Evolutionary conservation across 495 filamentous ascomycete species (phyloP).

Genomic region (Chaetomium cochliodes): DNA sequence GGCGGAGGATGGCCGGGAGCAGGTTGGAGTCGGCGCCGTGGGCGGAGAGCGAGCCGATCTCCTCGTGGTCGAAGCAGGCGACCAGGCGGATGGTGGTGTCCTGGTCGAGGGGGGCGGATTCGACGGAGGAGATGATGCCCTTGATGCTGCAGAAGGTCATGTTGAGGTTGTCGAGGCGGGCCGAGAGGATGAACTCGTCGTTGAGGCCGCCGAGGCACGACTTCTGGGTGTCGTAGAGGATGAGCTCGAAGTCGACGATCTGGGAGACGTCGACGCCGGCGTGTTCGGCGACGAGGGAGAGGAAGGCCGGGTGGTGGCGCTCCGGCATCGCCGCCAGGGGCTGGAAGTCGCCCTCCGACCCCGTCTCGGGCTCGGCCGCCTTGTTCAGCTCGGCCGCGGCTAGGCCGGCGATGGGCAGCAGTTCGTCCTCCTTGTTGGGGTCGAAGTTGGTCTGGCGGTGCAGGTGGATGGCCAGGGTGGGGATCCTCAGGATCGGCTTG

Average conservation of each 20-base stretch:
- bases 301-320: slow-evolving; percentile 83
- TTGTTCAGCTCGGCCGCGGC: slow-evolving; percentile 84
- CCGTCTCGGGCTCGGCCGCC: slow-evolving; percentile 38
- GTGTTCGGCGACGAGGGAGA: slow-evolving; percentile 82
- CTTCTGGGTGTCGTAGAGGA: slow-evolving; percentile 93
- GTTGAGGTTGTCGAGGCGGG: slow-evolving; percentile 88
- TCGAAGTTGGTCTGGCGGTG: slow-evolving; percentile 79
- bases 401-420: slow-evolving; percentile 90
- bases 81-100: slow-evolving; percentile 84
- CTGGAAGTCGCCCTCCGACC: slow-evolving; percentile 54
- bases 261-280: slow-evolving; percentile 65
- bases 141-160: slow-evolving; percentile 88
- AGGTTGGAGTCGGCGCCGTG: slow-evolving; percentile 94
- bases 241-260: slow-evolving; percentile 90
- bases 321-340: slow-evolving; percentile 75
- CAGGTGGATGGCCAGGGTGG: slow-evolving; percentile 90
- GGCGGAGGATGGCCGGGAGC: slow-evolving; percentile 81
- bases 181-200: slow-evolving; percentile 91
- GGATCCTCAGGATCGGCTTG: slow-evolving; percentile 85
- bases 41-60: slow-evolving; percentile 86
- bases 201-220: slow-evolving; percentile 83
- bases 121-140: slow-evolving; percentile 78
- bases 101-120: slow-evolving; percentile 59
- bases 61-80: slow-evolving; percentile 95
- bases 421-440: slow-evolving; percentile 95